Percentiles rank a stretch among this genome's conserved stretches.
These are phyloP conservation scores for Fusarium secorum DNA, from an alignment of 2,329 filamentous ascomycete species.

Conservation along the genomic window DNA sequence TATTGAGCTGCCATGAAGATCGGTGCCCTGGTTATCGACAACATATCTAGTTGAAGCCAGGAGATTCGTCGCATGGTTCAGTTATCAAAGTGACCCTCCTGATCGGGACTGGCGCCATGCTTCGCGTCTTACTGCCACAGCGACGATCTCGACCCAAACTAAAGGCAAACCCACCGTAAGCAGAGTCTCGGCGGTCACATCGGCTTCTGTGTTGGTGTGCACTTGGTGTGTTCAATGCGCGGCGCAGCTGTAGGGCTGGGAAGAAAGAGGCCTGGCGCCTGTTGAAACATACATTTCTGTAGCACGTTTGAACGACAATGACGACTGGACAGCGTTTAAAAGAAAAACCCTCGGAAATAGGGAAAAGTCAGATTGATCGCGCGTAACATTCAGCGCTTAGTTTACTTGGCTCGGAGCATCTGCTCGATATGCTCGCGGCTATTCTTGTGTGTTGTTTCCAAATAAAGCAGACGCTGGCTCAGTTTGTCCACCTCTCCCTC, in stretches of 20 bases:
- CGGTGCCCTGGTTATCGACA: background rate
- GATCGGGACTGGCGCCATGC: constrained; percentile 11
- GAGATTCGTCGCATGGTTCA: background rate
- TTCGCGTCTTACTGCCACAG: background rate
- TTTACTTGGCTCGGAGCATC: constrained; percentile 69
- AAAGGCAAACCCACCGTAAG: background rate
- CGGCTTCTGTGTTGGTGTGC: background rate
- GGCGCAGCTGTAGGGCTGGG: constrained; percentile 19
- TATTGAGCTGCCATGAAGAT: background rate
- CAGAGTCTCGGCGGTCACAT: constrained; percentile 2
- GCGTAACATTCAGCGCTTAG: background rate
- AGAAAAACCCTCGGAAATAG: background rate
- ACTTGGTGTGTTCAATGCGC: background rate
- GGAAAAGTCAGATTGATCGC: background rate
- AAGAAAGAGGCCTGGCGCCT: constrained; percentile 8
- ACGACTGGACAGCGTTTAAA: background rate
- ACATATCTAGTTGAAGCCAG: background rate
- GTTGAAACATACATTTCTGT: constrained; percentile 20
- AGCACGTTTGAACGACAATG: background rate
- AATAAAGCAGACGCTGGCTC: constrained; percentile 88
- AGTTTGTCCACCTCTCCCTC: constrained; percentile 81
- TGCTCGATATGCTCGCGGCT: constrained; percentile 90
- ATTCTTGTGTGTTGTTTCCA: constrained; percentile 96
- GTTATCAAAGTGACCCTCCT: constrained; percentile 5
- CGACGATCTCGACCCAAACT: background rate